These are phyloP conservation scores for Aspergillus homomorphus DNA, from an alignment of 495 filamentous ascomycete genomes.

Conservation along the genomic window DNA sequence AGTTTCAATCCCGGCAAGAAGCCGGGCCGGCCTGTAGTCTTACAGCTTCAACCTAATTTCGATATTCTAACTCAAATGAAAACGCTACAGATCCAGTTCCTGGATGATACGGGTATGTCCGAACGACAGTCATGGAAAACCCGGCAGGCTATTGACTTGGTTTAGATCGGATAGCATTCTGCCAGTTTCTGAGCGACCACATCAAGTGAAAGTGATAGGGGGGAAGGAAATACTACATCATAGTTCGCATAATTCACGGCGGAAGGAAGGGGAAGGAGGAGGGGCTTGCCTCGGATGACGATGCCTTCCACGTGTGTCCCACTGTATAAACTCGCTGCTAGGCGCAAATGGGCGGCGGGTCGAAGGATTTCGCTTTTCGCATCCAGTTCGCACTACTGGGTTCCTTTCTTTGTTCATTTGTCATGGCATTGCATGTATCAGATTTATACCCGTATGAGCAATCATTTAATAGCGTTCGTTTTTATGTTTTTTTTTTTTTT, in stretches of 20 bases:
- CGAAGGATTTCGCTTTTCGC: neutral
- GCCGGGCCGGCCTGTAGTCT: slow-evolving; percentile 34
- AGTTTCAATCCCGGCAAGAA: slow-evolving; percentile 41
- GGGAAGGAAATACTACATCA: no score
- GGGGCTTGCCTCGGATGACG: neutral
- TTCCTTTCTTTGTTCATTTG: neutral
- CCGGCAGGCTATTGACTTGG: neutral
- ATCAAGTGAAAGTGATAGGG: neutral
- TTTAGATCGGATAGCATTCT: slow-evolving; percentile 31
- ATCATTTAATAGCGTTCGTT: neutral
- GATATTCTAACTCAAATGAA: slow-evolving; percentile 44
- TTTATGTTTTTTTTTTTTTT: neutral
- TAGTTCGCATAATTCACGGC: neutral
- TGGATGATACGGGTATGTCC: slow-evolving; percentile 40
- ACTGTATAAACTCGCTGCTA: neutral
- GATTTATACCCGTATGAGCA: neutral
- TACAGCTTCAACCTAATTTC: slow-evolving; percentile 44
- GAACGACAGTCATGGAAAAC: no score
- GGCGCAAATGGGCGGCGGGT: neutral
- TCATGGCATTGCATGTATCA: neutral
- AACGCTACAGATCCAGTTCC: slow-evolving; percentile 38
- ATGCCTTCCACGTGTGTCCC: neutral
- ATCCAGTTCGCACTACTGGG: neutral
- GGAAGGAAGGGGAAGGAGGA: neutral
- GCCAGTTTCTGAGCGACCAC: slow-evolving; percentile 14